A percentile compares a stretch with the other conserved stretches of the same genome.
These are phyloP conservation scores for Arachis stenosperma DNA, from an alignment of 306 rosid genomes.

Conservation along the genomic window DNA sequence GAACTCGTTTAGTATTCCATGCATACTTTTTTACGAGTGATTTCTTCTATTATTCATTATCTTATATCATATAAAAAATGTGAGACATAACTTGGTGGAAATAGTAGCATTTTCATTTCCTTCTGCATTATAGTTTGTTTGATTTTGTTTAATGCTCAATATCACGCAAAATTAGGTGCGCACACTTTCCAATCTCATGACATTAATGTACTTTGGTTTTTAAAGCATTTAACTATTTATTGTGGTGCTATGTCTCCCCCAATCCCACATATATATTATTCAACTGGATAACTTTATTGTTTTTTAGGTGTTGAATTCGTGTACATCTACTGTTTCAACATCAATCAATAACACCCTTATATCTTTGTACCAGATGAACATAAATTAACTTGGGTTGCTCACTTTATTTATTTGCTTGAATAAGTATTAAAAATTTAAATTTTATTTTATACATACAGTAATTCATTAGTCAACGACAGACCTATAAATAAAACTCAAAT, in stretches of 20 bases:
- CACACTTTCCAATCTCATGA: neutral
- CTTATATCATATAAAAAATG: neutral
- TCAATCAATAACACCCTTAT: no score
- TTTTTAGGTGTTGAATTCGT: no score
- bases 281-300: no score
- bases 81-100: slow-evolving; percentile 15
- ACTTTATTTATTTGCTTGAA: no score
- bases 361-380: no score
- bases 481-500: no score
- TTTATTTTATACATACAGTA: no score
- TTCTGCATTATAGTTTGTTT: slow-evolving; percentile 28
- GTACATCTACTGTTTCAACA: no score
- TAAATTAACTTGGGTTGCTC: no score
- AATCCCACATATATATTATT: neutral
- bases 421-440: no score
- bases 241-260: slow-evolving; percentile 2
- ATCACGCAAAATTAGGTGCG: neutral
- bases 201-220: slow-evolving; percentile 9
- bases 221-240: neutral
- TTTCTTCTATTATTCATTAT: no score
- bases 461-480: no score
- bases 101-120: slow-evolving; percentile 8
- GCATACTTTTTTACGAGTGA: neutral
- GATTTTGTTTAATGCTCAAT: slow-evolving; percentile 20
- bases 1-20: neutral